Base-by-base conservation (phyloP, 192 early-diverging fungal species). In the Geosiphon pyriformis region DNA sequence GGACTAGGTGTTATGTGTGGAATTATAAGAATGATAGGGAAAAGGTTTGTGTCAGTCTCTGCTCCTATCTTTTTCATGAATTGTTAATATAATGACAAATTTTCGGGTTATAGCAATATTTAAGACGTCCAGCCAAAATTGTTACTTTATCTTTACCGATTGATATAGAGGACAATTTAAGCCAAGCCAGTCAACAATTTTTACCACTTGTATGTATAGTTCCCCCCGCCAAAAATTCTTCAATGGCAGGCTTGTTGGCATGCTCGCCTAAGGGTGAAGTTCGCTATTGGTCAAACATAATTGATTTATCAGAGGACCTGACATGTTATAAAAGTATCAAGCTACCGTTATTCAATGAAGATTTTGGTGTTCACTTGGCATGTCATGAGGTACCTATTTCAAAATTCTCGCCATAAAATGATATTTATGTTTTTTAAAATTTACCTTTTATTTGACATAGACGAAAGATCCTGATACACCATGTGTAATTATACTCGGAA, bases 211-310 rank as follows among this genome's bases (percentile, higher is more conserved):
- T 70, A 10, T 42, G 37, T 27, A 31, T 70, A n/a, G 58, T 70
- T 20, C 61, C 69, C 11, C 46, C 61, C 22, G n/a, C 17, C 42
- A 23, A 65, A 46, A 1, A 22, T 20, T 23, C 15, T 17, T 7
- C 23, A 32, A 49, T 31, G 35, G 47, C 50, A 12, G 69, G 69
- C 2, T 32, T 70, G 46, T 11, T 70, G 22, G 69, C 34, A n/a
- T 70, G 47, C 32, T 51, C 69, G 2, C 50, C 35, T 8, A 57
- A 54, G 31, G 69, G 69, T 10, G 51, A 70, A 48, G 30, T 70
- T 55, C 60, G 69, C 4, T 70, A 70, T 27, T 70, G 69, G 69
- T 33, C 54, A 23, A 60, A 61, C 32, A 31, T 70, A 46, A 55
- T 48, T 18, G n/a, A 48, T 18, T 31, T 47, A 4, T 32, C 49